These are phyloP conservation scores for Phytophthora nicotianae DNA, from an alignment of 352 stramenopile species.

Conservation along the genomic window DNA sequence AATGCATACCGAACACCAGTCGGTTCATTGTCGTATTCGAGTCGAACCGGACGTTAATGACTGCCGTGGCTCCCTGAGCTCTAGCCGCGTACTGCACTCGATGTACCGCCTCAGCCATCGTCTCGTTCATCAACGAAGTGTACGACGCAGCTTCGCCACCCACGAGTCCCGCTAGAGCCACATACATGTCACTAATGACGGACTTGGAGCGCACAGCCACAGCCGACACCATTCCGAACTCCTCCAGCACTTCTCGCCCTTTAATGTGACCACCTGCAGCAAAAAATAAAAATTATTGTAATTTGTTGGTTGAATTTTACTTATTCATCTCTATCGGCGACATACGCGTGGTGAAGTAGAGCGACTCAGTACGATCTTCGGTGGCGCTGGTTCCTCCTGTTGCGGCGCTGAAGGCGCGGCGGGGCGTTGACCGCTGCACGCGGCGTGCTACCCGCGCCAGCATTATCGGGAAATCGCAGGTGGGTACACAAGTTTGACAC, in stretches of 20 bases:
- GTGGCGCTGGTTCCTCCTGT: not conserved
- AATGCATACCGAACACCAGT: constrained; percentile 84
- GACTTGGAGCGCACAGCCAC: constrained; percentile 83
- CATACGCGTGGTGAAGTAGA: constrained; percentile 81
- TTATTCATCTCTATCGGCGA: too few relatives aligned
- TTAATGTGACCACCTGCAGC: constrained; percentile 63
- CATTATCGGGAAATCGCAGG: constrained; percentile 28
- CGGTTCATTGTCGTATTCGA: constrained; percentile 89
- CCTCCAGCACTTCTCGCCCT: constrained; percentile 70
- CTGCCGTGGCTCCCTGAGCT: constrained; percentile 71
- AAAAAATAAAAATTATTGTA: constrained; percentile 1
- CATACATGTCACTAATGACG: constrained; percentile 84
- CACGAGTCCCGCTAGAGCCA: constrained; percentile 69
- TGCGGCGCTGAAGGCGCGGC: constrained; percentile 17
- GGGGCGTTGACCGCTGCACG: constrained; percentile 10
- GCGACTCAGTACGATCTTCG: constrained; percentile 18
- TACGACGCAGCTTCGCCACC: constrained; percentile 78
- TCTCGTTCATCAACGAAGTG: constrained; percentile 86
- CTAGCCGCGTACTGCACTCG: constrained; percentile 76
- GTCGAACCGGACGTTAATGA: constrained; percentile 84
- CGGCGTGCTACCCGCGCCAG: constrained; percentile 23
- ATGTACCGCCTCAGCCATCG: constrained; percentile 76
- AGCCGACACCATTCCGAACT: constrained; percentile 78
- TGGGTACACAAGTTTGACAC: constrained; percentile 9
- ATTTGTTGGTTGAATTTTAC: not conserved